Base-by-base conservation (phyloP, 192 early-diverging fungal species). In the Umbelopsis sp. region DNA sequence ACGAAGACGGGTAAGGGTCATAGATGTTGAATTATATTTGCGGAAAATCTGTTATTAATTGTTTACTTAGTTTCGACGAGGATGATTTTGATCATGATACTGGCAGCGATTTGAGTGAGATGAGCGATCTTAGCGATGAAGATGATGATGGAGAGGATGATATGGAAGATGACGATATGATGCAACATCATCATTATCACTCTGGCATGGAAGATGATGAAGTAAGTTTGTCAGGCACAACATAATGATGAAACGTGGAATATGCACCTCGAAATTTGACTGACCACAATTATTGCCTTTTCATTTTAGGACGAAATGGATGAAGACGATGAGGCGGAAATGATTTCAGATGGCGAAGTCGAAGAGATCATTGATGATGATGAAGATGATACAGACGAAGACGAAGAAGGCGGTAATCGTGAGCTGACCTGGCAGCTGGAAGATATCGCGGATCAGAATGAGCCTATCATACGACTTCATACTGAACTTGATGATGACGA, bases 71-170 rank as follows among this genome's bases (percentile, higher is more conserved):
- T 22, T 70, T 70, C 72, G 89, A 88, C 20, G 86, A 89, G 48
- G 91, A 83, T 7, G 88, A 86, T 13, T 92, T 83, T 30, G 91
- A 91, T 12, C 91, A 91, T 50, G 94, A 91, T 27, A 84, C 76
- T 46, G 86, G 82, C 30, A 87, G 86, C 48, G 89, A 90, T 67
- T 58, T 84, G 33, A 86, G 85, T 25, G 88, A 91, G 67, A 66
- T 83, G n/a, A 84, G 81, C 64, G 79, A 84, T 66, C 83, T 81
- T 23, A 84, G 81, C 13, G 78, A 80, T 2, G 86, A 80, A 6
- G 86, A 87, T 2, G 84, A 84, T 35, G 89, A 86, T 27, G 84
- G 85, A 16, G 85, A 89, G 49, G 87, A 85, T 41, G 86, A 81
- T 27, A 83, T 87, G 20, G 91, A 91, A 13, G 82, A 77, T 13